Conservation (phyloP, 352 stramenopile species). For the Halophytophthora batemanensis region DNA sequence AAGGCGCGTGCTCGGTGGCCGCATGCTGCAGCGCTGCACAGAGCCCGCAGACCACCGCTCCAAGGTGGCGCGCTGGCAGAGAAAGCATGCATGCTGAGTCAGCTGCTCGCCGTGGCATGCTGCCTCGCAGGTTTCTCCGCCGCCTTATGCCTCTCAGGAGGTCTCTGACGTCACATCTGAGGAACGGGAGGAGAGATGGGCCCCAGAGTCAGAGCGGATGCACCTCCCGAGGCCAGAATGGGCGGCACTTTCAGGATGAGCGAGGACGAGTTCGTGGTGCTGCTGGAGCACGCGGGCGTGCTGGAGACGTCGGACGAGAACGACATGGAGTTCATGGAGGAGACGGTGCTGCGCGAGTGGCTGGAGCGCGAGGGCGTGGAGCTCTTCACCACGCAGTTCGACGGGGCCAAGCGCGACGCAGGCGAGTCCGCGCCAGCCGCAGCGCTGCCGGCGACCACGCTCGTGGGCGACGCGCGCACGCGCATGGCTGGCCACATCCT, state of each 20-base stretch:
- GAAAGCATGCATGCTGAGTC: too few relatives aligned
- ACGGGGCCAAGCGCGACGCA: slow-evolving; percentile 13
- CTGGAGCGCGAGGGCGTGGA: slow-evolving; percentile 66
- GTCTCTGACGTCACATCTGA: slow-evolving; percentile 1
- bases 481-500: slow-evolving; percentile 48
- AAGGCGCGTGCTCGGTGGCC: too few relatives aligned
- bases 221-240: slow-evolving; percentile 1
- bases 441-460: slow-evolving; percentile 18
- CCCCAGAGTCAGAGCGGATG: slow-evolving; percentile 7
- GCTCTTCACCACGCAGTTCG: slow-evolving; percentile 47
- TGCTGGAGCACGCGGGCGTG: slow-evolving; percentile 75
- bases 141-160: not conserved
- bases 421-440: slow-evolving; percentile 12
- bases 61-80: too few relatives aligned
- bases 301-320: slow-evolving; percentile 69
- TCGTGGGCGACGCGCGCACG: slow-evolving; percentile 28
- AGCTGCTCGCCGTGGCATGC: too few relatives aligned
- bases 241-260: slow-evolving; percentile 34
- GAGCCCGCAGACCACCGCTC: too few relatives aligned
- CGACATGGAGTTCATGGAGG: slow-evolving; percentile 69
- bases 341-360: slow-evolving; percentile 61
- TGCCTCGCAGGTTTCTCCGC: too few relatives aligned
- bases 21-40: too few relatives aligned
- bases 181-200: not conserved
- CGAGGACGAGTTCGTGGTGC: slow-evolving; percentile 85